A percentile compares a stretch with the other conserved stretches of the same genome.
phyloP scores from a whole-genome alignment of 768 basidiomycete species.

The Phlebiopsis flavidoalba region DNA sequence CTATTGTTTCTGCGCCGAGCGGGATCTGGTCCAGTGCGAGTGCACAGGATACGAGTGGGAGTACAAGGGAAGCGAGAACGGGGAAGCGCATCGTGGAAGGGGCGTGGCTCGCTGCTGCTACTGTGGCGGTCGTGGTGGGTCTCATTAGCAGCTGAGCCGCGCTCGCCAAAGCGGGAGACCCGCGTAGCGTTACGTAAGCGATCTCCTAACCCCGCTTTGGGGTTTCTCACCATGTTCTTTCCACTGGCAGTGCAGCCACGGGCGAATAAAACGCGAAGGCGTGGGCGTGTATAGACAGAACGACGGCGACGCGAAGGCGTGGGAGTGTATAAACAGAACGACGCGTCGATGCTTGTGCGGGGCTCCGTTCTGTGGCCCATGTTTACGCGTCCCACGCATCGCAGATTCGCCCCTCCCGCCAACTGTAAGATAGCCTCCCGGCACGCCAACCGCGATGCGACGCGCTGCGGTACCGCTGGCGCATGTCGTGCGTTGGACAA shows the following conservation, averaged over 20 bases:
- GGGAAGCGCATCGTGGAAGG: constrained; percentile 17
- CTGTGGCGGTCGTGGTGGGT: background rate
- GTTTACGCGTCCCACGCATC: background rate
- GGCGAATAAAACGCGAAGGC: no score
- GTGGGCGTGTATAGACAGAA: no score
- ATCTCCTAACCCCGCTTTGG: background rate
- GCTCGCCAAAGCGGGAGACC: background rate
- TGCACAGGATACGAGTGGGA: constrained; percentile 28
- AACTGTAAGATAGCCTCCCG: no score
- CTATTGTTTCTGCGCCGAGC: constrained; percentile 15
- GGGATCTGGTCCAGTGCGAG: constrained; percentile 25
- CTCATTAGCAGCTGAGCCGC: background rate
- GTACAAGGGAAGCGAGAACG: constrained; percentile 22
- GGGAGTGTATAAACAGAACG: background rate
- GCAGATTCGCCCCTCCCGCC: no score
- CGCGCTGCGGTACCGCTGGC: background rate
- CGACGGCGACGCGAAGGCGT: background rate
- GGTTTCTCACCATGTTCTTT: background rate
- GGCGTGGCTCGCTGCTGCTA: background rate
- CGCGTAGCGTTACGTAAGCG: background rate
- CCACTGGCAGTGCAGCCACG: no score
- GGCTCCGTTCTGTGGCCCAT: background rate
- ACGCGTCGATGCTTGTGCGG: background rate
- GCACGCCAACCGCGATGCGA: background rate
- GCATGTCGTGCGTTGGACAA: background rate